A percentile compares a stretch with the other conserved stretches of the same genome.
These are phyloP conservation scores for Candolleomyces eurysporus DNA, from an alignment of 768 basidiomycete species.

Conservation along the genomic window DNA sequence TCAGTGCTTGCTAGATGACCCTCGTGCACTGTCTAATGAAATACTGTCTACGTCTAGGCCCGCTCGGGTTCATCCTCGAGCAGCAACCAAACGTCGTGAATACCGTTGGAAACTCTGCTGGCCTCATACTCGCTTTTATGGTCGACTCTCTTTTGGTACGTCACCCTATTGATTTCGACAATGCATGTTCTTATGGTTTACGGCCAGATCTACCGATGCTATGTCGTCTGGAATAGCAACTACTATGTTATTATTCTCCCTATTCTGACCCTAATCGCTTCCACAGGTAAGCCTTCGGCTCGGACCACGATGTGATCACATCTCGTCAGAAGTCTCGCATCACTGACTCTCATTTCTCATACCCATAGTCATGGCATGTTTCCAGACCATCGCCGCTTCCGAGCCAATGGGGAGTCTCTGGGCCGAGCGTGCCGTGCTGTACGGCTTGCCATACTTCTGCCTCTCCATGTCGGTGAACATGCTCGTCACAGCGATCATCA, in stretches of 20 bases:
- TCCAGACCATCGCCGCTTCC: constrained; percentile 6
- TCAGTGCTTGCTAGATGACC: background rate
- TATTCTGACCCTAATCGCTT: constrained; percentile 15
- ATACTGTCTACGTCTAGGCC: background rate
- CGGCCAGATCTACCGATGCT: constrained; percentile 11
- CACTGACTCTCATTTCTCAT: background rate
- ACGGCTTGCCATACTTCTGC: constrained; percentile 22
- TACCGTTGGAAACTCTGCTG: constrained; percentile 4
- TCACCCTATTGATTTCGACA: background rate
- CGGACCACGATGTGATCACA: background rate
- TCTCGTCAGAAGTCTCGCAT: background rate
- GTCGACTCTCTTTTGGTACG: constrained; percentile 1
- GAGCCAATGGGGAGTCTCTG: background rate
- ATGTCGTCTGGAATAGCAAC: constrained; percentile 12
- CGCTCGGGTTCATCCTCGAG: background rate
- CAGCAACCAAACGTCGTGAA: background rate
- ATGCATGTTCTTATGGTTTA: background rate
- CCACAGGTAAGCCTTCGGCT: background rate
- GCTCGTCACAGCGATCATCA: constrained; percentile 25
- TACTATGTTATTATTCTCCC: constrained; percentile 11
- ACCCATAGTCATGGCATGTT: background rate
- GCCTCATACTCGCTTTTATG: background rate
- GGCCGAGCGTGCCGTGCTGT: background rate
- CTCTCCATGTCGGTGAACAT: constrained; percentile 24
- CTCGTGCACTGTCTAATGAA: background rate